Evolutionary conservation across 148 eudicot species (phyloP).

Genomic region (Rhododendron vialii): DNA sequence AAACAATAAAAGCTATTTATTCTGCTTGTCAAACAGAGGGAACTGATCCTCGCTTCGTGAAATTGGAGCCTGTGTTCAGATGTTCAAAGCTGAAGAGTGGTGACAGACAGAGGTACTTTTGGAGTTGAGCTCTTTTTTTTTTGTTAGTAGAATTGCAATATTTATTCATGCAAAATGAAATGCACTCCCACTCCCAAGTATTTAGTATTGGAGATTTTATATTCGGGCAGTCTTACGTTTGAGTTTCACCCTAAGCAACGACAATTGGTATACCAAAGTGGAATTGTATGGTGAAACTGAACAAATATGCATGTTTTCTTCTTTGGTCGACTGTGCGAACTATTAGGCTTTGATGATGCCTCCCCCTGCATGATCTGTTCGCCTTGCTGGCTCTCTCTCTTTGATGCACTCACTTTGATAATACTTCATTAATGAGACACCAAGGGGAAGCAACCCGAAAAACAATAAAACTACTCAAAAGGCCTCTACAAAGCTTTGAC

Average conservation of each 20-base stretch:
- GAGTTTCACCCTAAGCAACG: background rate
- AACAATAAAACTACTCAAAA: background rate
- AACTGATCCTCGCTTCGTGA: constrained; percentile 80
- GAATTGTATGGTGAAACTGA: background rate
- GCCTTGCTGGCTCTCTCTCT: background rate
- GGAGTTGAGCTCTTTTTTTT: background rate
- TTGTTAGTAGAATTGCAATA: background rate
- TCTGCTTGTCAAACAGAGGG: constrained; percentile 38
- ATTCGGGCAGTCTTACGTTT: background rate
- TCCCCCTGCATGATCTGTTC: background rate
- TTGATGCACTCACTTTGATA: background rate
- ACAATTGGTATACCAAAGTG: background rate
- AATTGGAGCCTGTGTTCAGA: constrained; percentile 74
- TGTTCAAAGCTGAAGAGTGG: constrained; percentile 65
- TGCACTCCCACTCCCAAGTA: background rate
- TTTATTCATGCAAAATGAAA: background rate
- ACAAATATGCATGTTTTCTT: background rate
- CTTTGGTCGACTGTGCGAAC: background rate
- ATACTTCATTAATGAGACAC: too few relatives aligned
- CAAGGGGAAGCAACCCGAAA: too few relatives aligned
- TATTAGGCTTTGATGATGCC: background rate
- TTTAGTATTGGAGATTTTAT: background rate
- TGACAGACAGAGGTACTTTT: constrained; percentile 64
- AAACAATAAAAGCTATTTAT: constrained; percentile 48
- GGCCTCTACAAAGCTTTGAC: background rate